Evolutionary conservation across 2,329 filamentous ascomycete species (phyloP), one percentile per base, ranked within the genome.

Genomic region (Cryphonectria carpinicola): DNA sequence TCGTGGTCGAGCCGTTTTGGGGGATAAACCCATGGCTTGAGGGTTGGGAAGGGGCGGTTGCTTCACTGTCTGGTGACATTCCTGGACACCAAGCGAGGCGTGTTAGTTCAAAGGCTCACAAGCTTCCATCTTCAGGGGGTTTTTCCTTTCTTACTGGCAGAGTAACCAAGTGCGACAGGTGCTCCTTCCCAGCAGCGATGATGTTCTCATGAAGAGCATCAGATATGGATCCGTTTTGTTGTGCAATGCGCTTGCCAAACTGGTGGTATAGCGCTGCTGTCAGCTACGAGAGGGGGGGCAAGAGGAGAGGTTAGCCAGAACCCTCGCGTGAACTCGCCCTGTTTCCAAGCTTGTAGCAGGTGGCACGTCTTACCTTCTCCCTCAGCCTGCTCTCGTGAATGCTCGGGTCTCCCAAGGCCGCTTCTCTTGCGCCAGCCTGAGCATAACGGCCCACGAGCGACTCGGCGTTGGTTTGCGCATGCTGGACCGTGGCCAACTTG

Each of bases 91-190:
- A 25, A 46, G 28, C 22, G 46, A 3, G 14, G 32, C 22, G 43
- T 6, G 39, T 72, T 17, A 72, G 71, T 35, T 22, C 66, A 32
- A 22, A 37, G 25, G 28, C 19, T 46, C 25, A 7, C 7, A 17
- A 28, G 28, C 32, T 28, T 25, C 3, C 37, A 19, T 35, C 11
- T 1, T 37, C 22, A 28, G 1, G n/a, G 37, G 11, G 7, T 65
- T 35, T 5, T 35, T 14, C n/a, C n/a, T 5, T 28, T 41, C 68
- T 63, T 72, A 71, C 71, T 46, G 56, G 68, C 17, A 72, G 63
- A n/a, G 22, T 19, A 28, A 61, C 25, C 43, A 60, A 63, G 35
- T 66, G 39, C 63, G 49, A 39, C 43, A 67, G 37, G 0, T 71
- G 46, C 0, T 11, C 11, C 35, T 37, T 52, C 22, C 62, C 54